These are phyloP conservation scores for Wickerhamiella vanderwaltii DNA, from an alignment of 805 yeast genomes.

Conservation along the genomic window DNA sequence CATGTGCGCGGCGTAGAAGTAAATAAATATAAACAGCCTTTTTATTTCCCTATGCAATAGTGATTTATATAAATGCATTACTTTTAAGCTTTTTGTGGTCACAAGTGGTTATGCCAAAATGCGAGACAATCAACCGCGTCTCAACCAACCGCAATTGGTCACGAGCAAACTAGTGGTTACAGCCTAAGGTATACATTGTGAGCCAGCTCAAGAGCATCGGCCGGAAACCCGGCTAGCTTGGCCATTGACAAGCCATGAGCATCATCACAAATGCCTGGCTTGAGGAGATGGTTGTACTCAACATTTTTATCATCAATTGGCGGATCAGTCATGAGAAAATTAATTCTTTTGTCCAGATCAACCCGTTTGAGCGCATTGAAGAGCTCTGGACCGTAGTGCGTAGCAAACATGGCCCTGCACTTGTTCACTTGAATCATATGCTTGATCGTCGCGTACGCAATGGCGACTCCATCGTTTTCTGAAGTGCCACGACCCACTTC, in stretches of 20 bases:
- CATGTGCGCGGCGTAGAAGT: no score
- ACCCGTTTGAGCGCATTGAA: constrained; percentile 30
- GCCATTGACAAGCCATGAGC: constrained; percentile 75
- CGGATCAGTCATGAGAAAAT: constrained; percentile 15
- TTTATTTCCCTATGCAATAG: no score
- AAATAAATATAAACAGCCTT: no score
- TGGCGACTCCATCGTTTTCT: constrained; percentile 69
- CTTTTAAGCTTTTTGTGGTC: no score
- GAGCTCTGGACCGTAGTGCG: constrained; percentile 61
- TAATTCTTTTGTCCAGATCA: constrained; percentile 14
- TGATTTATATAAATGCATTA: no score
- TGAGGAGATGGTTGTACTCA: constrained; percentile 41
- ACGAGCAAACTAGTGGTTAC: no score
- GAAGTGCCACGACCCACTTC: constrained; percentile 89
- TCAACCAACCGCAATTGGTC: no score
- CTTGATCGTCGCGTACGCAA: constrained; percentile 64
- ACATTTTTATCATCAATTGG: constrained; percentile 15
- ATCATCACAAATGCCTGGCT: constrained; percentile 54
- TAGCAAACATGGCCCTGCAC: constrained; percentile 76
- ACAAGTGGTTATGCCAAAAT: no score
- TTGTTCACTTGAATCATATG: constrained; percentile 42
- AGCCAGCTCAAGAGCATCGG: constrained; percentile 33
- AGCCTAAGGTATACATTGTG: neutral
- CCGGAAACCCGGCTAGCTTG: constrained; percentile 66
- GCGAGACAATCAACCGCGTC: no score